Base-by-base conservation (phyloP, 2,329 filamentous ascomycete genomes). In the Calycina marina region DNA sequence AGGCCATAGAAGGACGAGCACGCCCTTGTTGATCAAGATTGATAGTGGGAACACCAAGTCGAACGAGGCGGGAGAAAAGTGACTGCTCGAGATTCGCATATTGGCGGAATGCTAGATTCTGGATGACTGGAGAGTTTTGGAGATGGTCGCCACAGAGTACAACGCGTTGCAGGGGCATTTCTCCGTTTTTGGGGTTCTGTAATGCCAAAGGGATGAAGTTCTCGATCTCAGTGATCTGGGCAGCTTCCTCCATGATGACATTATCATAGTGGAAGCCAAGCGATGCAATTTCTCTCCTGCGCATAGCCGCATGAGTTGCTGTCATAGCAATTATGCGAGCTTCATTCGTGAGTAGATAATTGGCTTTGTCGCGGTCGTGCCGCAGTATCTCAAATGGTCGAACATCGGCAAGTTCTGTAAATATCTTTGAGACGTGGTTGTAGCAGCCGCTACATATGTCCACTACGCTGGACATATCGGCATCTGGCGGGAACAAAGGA, bases 241-340 rank as follows among this genome's bases (percentile, higher is more conserved):
- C 90, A 4, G 90, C 88, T 64, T 98, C 90, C 60, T 98, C 90
- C 81, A 98, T 94, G 32, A 98, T 69, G 9, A 98, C 80, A 42
- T 93, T 98, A 61, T 96, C 86, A 49, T 98, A 98, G 45, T 84
- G 83, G 58, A 98, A 98, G 11, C 86, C 86, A n/a, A 96, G 67
- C 11, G 72, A 68, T 1, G 84, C 79, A 46, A 98, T 96, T 48
- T 96, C 88, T 41, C 83, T 75, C 40, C 88, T 69, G 39, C 85
- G 75, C 69, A 98, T 98, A 1, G 90, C 90, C 4, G 90, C 92
- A 55, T 98, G 90, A 0, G 92, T 98, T 4, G 86, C 92, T 12
- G 90, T 98, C 92, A 98, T 98, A 36, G 90, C 92, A 42, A 98
- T 78, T 40, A 98, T 90, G 20, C 90, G 77, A n/a, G 92, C 92